Evolutionary conservation across 1,284 basidiomycete genomes (phyloP).

Genomic region (Dichomitus squalens): DNA sequence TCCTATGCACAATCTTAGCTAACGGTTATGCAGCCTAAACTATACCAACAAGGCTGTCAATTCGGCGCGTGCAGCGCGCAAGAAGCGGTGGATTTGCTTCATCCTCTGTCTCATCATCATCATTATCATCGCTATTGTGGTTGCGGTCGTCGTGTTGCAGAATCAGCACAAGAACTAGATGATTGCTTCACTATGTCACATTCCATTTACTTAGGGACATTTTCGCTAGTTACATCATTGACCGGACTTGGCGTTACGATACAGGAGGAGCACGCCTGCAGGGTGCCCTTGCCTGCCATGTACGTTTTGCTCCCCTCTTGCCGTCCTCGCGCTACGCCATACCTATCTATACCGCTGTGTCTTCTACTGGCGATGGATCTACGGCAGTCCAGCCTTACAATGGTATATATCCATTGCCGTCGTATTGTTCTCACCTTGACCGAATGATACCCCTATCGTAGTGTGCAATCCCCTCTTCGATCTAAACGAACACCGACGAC

Average conservation of each 20-base stretch:
- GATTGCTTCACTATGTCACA: slow-evolving; percentile 14
- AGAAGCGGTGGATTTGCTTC: slow-evolving; percentile 95
- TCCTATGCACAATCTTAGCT: background rate
- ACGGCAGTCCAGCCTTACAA: slow-evolving; percentile 1
- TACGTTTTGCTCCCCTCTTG: slow-evolving; percentile 7
- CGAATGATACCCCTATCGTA: slow-evolving; percentile 14
- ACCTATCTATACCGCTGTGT: slow-evolving; percentile 17
- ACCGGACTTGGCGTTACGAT: slow-evolving; percentile 11
- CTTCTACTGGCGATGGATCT: slow-evolving; percentile 18
- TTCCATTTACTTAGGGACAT: slow-evolving; percentile 19
- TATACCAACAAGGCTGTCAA: slow-evolving; percentile 87
- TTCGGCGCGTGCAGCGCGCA: slow-evolving; percentile 87
- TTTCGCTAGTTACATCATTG: slow-evolving; percentile 13
- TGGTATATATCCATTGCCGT: background rate
- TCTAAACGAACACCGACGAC: background rate
- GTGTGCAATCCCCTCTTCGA: background rate
- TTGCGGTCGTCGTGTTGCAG: slow-evolving; percentile 53
- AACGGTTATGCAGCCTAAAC: slow-evolving; percentile 52
- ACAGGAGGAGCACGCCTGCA: slow-evolving; percentile 7
- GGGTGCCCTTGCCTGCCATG: slow-evolving; percentile 1
- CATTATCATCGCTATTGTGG: slow-evolving; percentile 62
- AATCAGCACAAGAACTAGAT: slow-evolving; percentile 39
- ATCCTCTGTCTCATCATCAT: slow-evolving; percentile 56
- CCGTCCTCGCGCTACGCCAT: slow-evolving; percentile 7
- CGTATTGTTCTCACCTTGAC: background rate